Evolutionary conservation across 2,329 filamentous ascomycete species (phyloP).

Genomic region (Cladosporium velox): DNA sequence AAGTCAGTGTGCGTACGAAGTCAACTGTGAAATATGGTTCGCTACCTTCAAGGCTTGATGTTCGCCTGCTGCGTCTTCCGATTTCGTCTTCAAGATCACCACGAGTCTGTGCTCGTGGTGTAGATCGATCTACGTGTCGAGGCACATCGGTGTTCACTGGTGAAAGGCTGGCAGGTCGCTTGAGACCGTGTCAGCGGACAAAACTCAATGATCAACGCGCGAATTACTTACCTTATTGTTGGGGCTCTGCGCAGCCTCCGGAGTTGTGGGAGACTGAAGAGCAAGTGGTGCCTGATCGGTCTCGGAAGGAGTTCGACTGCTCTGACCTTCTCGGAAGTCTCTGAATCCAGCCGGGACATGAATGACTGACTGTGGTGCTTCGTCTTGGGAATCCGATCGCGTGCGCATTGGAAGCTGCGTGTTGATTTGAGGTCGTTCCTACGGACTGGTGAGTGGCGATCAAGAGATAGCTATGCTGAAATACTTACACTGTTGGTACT

Average conservation of each 20-base stretch:
- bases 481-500: slow-evolving; percentile 36
- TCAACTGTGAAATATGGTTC: not conserved
- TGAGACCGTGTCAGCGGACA: slow-evolving; percentile 29
- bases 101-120: slow-evolving; percentile 79
- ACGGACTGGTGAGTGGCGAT: slow-evolving; percentile 14
- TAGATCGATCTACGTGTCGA: slow-evolving; percentile 64
- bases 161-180: slow-evolving; percentile 53
- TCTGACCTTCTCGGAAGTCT: slow-evolving; percentile 53
- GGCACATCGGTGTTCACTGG: slow-evolving; percentile 75
- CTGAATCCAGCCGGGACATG: slow-evolving; percentile 84
- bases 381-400: slow-evolving; percentile 59
- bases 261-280: slow-evolving; percentile 41
- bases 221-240: slow-evolving; percentile 33
- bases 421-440: slow-evolving; percentile 46
- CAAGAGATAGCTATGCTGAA: slow-evolving; percentile 18
- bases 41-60: slow-evolving; percentile 73
- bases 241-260: slow-evolving; percentile 36
- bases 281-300: slow-evolving; percentile 26
- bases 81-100: slow-evolving; percentile 67
- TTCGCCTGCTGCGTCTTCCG: slow-evolving; percentile 62
- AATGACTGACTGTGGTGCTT: slow-evolving; percentile 86
- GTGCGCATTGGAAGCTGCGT: slow-evolving; percentile 44
- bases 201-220: not conserved
- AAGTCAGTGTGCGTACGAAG: slow-evolving; percentile 22
- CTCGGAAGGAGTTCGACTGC: slow-evolving; percentile 10